These are phyloP conservation scores for Phytophthora multivora DNA, from an alignment of 352 stramenopile genomes.

Conservation along the genomic window DNA sequence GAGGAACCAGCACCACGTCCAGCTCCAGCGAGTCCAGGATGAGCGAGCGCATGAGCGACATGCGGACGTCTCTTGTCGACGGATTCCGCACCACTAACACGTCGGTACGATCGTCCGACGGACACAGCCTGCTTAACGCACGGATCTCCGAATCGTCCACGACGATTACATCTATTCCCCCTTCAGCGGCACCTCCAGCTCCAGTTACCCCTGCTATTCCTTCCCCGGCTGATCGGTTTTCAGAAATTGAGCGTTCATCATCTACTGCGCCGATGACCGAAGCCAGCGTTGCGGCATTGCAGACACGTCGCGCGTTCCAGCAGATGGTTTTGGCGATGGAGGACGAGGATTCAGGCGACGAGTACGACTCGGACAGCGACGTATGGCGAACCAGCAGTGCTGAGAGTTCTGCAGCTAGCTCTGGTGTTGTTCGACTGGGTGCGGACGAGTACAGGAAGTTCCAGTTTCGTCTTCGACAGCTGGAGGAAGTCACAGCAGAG, in stretches of 20 bases:
- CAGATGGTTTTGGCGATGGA: constrained; percentile 87
- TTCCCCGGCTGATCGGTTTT: constrained; percentile 1
- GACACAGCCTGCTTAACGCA: constrained; percentile 32
- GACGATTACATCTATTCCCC: constrained; percentile 18
- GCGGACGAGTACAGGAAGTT: constrained; percentile 84
- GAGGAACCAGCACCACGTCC: constrained; percentile 25
- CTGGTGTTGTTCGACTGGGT: constrained; percentile 55
- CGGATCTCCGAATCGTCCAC: constrained; percentile 39
- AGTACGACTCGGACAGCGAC: constrained; percentile 66
- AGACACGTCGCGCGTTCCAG: constrained; percentile 82
- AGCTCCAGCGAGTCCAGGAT: constrained; percentile 31
- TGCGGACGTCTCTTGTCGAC: constrained; percentile 36
- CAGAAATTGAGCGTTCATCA: constrained; percentile 12
- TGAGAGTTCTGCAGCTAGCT: constrained; percentile 31
- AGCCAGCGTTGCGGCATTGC: constrained; percentile 65
- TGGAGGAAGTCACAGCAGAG: constrained; percentile 76
- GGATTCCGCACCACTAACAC: constrained; percentile 34
- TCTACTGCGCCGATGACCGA: constrained; percentile 53
- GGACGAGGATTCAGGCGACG: constrained; percentile 68
- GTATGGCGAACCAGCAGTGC: constrained; percentile 17
- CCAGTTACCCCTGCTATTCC: not conserved
- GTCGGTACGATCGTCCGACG: constrained; percentile 24
- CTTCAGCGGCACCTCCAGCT: not conserved
- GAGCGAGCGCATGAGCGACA: constrained; percentile 38
- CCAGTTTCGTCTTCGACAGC: constrained; percentile 78